These are phyloP conservation scores for Paxillus involutus DNA, from an alignment of 768 basidiomycete genomes.

Conservation along the genomic window DNA sequence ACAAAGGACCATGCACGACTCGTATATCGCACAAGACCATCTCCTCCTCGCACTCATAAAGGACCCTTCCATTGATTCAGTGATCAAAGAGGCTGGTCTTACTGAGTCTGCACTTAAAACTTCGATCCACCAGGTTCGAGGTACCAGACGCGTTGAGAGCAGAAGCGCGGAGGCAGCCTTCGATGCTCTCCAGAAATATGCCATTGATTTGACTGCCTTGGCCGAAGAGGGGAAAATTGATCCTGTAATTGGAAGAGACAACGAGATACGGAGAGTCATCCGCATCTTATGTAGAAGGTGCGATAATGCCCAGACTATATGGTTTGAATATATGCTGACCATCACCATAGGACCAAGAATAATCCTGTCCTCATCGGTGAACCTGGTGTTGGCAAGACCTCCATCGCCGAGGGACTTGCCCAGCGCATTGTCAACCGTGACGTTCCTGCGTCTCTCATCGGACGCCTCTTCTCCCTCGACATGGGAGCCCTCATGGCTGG, in stretches of 20 bases:
- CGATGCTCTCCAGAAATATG: constrained; percentile 89
- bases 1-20: constrained; percentile 85
- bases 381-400: constrained; percentile 94
- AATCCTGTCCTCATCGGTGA: constrained; percentile 97
- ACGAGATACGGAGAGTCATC: constrained; percentile 84
- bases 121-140: constrained; percentile 76
- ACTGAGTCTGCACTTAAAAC: constrained; percentile 72
- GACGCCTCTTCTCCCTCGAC: constrained; percentile 81
- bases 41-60: constrained; percentile 82
- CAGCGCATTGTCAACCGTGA: constrained; percentile 95
- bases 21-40: constrained; percentile 93
- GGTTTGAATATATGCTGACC: constrained; percentile 7
- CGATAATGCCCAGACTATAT: not conserved
- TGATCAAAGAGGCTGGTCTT: constrained; percentile 77
- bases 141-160: constrained; percentile 82
- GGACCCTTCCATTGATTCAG: constrained; percentile 60
- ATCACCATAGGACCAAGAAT: constrained; percentile 77
- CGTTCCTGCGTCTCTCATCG: constrained; percentile 73
- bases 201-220: constrained; percentile 80
- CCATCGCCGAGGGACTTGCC: constrained; percentile 92
- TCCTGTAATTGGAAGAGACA: constrained; percentile 90
- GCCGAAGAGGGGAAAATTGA: constrained; percentile 95
- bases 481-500: constrained; percentile 96
- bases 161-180: constrained; percentile 90
- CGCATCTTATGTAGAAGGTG: constrained; percentile 81